Conservation (phyloP, 2,329 filamentous ascomycete species). For the Dendrostoma leiphaemia region DNA sequence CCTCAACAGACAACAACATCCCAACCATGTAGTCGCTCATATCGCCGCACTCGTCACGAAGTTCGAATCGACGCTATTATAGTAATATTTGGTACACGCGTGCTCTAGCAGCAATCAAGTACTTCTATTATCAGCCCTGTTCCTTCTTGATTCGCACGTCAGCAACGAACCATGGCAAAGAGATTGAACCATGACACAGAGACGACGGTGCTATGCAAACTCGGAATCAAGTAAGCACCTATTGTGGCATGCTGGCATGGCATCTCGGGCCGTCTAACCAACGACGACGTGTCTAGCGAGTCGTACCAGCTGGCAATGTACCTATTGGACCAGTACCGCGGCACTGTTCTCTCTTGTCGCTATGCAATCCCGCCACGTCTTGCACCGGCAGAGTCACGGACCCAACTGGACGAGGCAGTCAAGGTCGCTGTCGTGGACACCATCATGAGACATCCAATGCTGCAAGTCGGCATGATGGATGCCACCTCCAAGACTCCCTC, state of each 20-base stretch:
- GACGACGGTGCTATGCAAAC: slow-evolving; percentile 18
- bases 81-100: no score
- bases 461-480: slow-evolving; percentile 19
- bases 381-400: slow-evolving; percentile 11
- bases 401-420: slow-evolving; percentile 14
- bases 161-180: slow-evolving; percentile 7
- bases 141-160: neutral
- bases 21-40: no score
- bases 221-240: slow-evolving; percentile 22
- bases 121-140: no score
- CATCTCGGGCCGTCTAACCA: slow-evolving; percentile 6
- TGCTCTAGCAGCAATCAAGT: no score
- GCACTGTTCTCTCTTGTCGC: slow-evolving; percentile 20
- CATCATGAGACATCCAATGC: slow-evolving; percentile 22
- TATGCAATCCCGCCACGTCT: slow-evolving; percentile 19
- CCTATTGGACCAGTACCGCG: slow-evolving; percentile 21
- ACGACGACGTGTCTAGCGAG: slow-evolving; percentile 1
- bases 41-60: no score
- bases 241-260: slow-evolving; percentile 8
- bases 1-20: no score
- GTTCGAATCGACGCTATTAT: no score
- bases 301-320: slow-evolving; percentile 19
- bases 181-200: slow-evolving; percentile 10
- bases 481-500: slow-evolving; percentile 18
- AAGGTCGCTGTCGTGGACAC: slow-evolving; percentile 17